Evolutionary conservation across 2,329 filamentous ascomycete species (phyloP), one percentile per base, ranked within the genome.

Genomic region (Coniosporium tulheliwenetii): DNA sequence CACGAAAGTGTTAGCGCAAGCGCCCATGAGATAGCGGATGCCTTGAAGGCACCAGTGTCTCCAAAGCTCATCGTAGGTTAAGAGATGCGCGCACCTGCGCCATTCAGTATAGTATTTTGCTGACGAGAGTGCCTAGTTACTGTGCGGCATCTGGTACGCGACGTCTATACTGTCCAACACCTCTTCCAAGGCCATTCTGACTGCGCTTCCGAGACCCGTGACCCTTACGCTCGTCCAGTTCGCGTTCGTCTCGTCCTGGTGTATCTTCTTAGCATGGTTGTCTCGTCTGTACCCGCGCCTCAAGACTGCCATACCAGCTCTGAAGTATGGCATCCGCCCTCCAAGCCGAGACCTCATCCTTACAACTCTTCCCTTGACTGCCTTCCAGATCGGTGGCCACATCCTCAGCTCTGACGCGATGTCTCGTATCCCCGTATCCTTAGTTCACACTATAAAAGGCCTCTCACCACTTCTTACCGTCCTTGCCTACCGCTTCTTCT

Each of bases 401-500:
- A 81, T 98, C 34, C 69, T 96, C 36, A 94, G 85, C 59, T 93
- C 89, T 5, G 91, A 86, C 48, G 89, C 91, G 26, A 98, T 89
- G 30, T 81, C 85, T 39, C 84, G 86, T 57, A 96, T 98, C 41
- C 89, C 91, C 0, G 91, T 98, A 1, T 96, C 91, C 5, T 73
- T 98, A 31, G 91, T 98, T 3, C 91, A 98, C 62, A 98, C 91
- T 1, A 96, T 98, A 64, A 98, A 98, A 65, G 91, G 91, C 7
- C 75, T 98, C 19, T 96, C 89, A 2, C 91, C 91, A 3, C 69
- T 98, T 7, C 93, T 98, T 59, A 98, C 91, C 0, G 91, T 98
- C 35, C 61, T 93, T 41, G 91, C 91, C 40, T 98, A 98, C 58
- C 79, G 91, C 41, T 62, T 93, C 48, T 71, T 95, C 55, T 93